These are phyloP conservation scores for Aurinia saxatilis DNA, from an alignment of 345 rosid genomes.

Conservation along the genomic window DNA sequence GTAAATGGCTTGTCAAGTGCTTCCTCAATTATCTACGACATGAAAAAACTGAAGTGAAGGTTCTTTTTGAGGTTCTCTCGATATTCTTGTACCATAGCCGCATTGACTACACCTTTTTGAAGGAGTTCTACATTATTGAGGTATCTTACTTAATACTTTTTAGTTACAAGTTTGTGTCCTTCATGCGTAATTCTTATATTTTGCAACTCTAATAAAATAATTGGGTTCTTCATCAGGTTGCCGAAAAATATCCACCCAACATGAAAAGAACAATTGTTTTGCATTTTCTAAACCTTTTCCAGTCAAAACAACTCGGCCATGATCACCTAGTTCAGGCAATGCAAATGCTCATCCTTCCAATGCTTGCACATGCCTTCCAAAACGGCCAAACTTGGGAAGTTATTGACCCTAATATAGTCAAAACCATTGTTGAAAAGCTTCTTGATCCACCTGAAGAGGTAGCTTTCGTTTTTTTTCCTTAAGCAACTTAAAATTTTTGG, in stretches of 20 bases:
- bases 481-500: slow-evolving; percentile 1
- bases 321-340: slow-evolving; percentile 85
- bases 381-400: slow-evolving; percentile 91
- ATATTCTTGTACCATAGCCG: slow-evolving; percentile 86
- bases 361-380: slow-evolving; percentile 92
- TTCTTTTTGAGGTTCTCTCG: slow-evolving; percentile 83
- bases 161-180: slow-evolving; percentile 1
- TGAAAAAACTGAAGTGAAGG: slow-evolving; percentile 70
- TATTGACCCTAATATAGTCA: slow-evolving; percentile 72
- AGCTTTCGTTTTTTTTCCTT: slow-evolving; percentile 7
- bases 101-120: slow-evolving; percentile 87
- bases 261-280: slow-evolving; percentile 71
- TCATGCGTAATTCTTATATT: slow-evolving; percentile 1
- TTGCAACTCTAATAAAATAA: slow-evolving; percentile 16
- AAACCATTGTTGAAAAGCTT: slow-evolving; percentile 91
- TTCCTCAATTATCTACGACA: slow-evolving; percentile 81
- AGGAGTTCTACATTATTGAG: slow-evolving; percentile 94
- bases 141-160: slow-evolving; percentile 31
- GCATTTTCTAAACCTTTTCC: slow-evolving; percentile 84
- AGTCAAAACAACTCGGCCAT: slow-evolving; percentile 75
- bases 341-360: slow-evolving; percentile 99
- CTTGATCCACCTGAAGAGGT: slow-evolving; percentile 99
- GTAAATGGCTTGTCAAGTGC: slow-evolving; percentile 87
- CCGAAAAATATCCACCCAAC: slow-evolving; percentile 78
- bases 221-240: slow-evolving; percentile 49